Evolutionary conservation across 2,329 filamentous ascomycete species (phyloP).

Genomic region (Xylariaceae sp.): DNA sequence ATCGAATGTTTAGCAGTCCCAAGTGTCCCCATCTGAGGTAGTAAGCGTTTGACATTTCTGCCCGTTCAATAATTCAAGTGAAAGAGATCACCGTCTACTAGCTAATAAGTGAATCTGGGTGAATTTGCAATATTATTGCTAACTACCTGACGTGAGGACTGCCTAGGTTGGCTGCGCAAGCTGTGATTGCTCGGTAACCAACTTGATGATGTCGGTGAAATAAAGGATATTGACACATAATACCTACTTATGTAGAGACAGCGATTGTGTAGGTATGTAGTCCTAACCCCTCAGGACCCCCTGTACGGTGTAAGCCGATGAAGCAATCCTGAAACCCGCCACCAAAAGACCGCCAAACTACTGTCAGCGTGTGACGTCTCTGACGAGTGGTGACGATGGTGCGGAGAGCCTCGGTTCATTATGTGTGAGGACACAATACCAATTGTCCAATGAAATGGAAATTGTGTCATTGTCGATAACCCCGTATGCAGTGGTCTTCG

Average conservation of each 20-base stretch:
- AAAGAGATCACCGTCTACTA: no score
- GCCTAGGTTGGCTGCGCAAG: neutral
- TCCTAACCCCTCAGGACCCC: neutral
- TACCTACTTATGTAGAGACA: no score
- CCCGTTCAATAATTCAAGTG: no score
- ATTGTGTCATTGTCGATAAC: neutral
- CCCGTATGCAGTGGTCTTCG: neutral
- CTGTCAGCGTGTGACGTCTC: neutral
- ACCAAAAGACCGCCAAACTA: slow-evolving; percentile 6
- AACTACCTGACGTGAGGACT: neutral
- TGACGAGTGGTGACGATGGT: neutral
- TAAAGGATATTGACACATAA: neutral
- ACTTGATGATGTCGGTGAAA: neutral
- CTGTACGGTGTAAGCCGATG: slow-evolving; percentile 26
- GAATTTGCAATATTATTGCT: no score
- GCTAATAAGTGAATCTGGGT: no score
- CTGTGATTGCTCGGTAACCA: neutral
- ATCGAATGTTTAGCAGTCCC: no score
- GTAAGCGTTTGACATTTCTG: no score
- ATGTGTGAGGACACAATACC: neutral
- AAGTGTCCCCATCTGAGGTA: no score
- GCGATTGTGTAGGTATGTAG: no score
- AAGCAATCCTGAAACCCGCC: slow-evolving; percentile 47
- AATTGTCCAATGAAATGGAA: neutral
- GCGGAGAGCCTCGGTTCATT: neutral